Evolutionary conservation across 805 yeast species (phyloP).

Genomic region (Candida khao-thaluensis): DNA sequence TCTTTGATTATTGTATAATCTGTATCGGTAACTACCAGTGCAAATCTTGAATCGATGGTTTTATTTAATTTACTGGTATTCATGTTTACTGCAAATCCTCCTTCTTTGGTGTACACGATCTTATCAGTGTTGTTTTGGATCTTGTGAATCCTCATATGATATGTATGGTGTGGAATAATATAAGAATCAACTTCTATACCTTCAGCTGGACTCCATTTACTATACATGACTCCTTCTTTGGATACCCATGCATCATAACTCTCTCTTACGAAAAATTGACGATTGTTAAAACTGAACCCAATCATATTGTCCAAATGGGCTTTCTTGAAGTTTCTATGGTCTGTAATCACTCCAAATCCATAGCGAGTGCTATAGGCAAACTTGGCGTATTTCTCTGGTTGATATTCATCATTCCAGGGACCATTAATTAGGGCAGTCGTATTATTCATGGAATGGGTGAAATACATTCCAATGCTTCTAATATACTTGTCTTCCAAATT

Average conservation of each 20-base stretch:
- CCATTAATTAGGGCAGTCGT: slow-evolving; percentile 15
- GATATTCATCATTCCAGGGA: slow-evolving; percentile 12
- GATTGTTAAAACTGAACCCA: slow-evolving; percentile 13
- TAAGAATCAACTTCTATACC: slow-evolving; percentile 13
- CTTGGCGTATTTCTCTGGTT: slow-evolving; percentile 14
- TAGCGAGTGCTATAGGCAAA: slow-evolving; percentile 15
- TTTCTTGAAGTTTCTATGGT: slow-evolving; percentile 8
- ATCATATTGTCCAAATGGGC: slow-evolving; percentile 15
- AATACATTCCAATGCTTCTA: slow-evolving; percentile 12
- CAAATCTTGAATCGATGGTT: not conserved
- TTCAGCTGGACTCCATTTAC: slow-evolving; percentile 12
- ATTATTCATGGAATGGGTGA: slow-evolving; percentile 10
- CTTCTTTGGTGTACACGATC: slow-evolving; percentile 13
- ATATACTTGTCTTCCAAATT: slow-evolving; percentile 3
- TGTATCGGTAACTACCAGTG: not conserved
- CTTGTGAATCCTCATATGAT: slow-evolving; percentile 13
- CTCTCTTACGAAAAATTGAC: slow-evolving; percentile 10
- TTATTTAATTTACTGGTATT: not conserved
- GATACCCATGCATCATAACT: slow-evolving; percentile 3
- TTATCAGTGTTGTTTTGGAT: slow-evolving; percentile 9
- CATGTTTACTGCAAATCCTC: slow-evolving; percentile 13
- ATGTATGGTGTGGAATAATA: slow-evolving; percentile 10
- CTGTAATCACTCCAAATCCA: slow-evolving; percentile 13
- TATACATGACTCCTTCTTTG: slow-evolving; percentile 5
- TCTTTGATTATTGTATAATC: slow-evolving; percentile 7